Evolutionary conservation across 495 filamentous ascomycete genomes (phyloP), one percentile per base, ranked within the genome.

Genomic region (Friedmanniomyces simplex): DNA sequence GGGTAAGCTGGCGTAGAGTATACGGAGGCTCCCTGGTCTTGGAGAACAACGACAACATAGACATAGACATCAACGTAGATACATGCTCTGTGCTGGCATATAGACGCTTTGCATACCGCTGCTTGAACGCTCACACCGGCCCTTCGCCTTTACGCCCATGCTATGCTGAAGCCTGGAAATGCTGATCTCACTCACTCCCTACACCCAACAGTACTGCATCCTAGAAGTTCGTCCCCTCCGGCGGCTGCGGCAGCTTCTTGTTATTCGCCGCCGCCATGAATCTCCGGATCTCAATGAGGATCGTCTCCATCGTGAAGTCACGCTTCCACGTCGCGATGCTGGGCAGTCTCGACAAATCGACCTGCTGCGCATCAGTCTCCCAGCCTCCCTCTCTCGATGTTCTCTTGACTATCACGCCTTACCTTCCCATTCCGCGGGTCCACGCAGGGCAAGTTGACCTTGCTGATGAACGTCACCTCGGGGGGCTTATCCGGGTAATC

Each of bases 361-460:
- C 90, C 87, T 89, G 61, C 48, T 21, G 12, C 51, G 5, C 59
- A 42, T 26, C 24, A 53, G 18, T 37, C 49, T 20, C 49, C n/a
- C 26, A 34, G 6, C 30, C 2, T 45, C 57, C 24, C 54, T 11
- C 1, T 16, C 20, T 22, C 57, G n/a, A 34, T n/a, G n/a, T n/a
- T n/a, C n/a, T n/a, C n/a, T n/a, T n/a, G n/a, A n/a, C n/a, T n/a
- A n/a, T n/a, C n/a, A n/a, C n/a, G n/a, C n/a, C 55, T 2, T 66
- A 88, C 86, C 75, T 82, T 82, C 66, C 93, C 93, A 52, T 85
- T 84, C 58, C 72, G 76, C 57, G 74, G 75, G 72, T 88, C 88
- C 48, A 98, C 93, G 62, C 93, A 94, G 30, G 93, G 93, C 8
- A 97, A 82, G 72, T 98, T 98, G 73, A 98, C 86, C 67, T 86